Base-by-base conservation (phyloP, 75 land plant genomes). In the Isoetes taiwanensis region DNA sequence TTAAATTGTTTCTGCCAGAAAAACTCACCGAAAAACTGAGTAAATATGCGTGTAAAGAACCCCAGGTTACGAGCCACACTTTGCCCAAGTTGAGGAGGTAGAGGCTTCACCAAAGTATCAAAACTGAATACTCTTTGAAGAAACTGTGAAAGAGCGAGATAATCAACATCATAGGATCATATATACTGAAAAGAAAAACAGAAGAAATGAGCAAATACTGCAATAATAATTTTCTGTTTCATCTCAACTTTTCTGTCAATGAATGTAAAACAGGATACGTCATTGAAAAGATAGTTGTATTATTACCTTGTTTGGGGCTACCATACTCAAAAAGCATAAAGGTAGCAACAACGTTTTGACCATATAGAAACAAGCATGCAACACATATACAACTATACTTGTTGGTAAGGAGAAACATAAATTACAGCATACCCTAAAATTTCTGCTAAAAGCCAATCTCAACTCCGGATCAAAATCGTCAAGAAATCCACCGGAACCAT, bases 11-110 rank as follows among this genome's bases (percentile, higher is more conserved):
- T n/a, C n/a, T n/a, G n/a, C n/a, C n/a, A 25, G 1, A 26, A 40
- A 12, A 38, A 67, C 78, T 76, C 66, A 91, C 97, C 97, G 65
- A 80, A 87, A 57, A 91, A 91, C 48, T 91, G 97, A 1, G 97
- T 91, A 55, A 91, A 91, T 56, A 91, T 87, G 20, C 97, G 77
- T 11, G 86, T 78, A 63, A 91, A 86, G 68, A 91, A 91, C 21
- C 69, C 80, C 65, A 91, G 65, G 48, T 83, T 91, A n/a, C 87
- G 88, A 2, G 88, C 83, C 4, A 77, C 76, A 59, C 72, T 76
- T 40, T 81, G 76, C 9, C 72, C 85, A 40, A 83, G 64, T 1
- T 79, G 80, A 6, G 83, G 79, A 59, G 97, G 97, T 52, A 91
- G 88, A 65, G 97, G 97, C 57, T 74, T 78, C 52, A 91, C 76